These are phyloP conservation scores for Pyrus communis DNA, from an alignment of 306 rosid genomes.

Conservation along the genomic window DNA sequence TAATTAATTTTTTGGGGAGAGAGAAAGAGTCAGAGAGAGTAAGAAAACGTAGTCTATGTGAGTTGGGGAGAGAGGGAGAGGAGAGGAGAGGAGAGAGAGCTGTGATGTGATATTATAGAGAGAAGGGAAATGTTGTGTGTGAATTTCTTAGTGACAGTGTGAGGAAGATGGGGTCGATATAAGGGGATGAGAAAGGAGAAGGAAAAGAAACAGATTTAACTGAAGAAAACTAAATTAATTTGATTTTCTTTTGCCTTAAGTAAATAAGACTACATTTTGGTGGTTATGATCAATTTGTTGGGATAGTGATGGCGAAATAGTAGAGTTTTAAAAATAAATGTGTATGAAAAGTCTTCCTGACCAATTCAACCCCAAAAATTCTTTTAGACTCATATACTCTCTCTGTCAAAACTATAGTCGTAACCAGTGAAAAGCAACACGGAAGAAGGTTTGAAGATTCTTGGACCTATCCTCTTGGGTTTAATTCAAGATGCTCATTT, in stretches of 20 bases:
- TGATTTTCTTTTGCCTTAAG: not conserved
- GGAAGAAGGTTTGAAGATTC: conserved; percentile 52
- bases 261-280: not conserved
- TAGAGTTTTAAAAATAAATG: not conserved
- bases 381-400: too few relatives aligned
- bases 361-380: conserved; percentile 17
- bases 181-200: conserved; percentile 29
- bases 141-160: conserved; percentile 21
- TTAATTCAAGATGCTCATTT: too few relatives aligned
- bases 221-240: not conserved
- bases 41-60: too few relatives aligned
- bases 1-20: too few relatives aligned
- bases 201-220: conserved; percentile 34
- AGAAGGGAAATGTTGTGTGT: not conserved
- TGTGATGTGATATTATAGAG: not conserved
- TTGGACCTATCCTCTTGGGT: not conserved
- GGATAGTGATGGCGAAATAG: too few relatives aligned
- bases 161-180: conserved; percentile 35
- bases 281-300: too few relatives aligned
- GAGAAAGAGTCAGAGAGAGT: too few relatives aligned
- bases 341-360: conserved; percentile 24
- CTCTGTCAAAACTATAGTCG: too few relatives aligned
- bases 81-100: conserved; percentile 18
- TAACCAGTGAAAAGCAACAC: conserved; percentile 32
- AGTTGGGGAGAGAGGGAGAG: not conserved